A percentile compares a stretch with the other conserved stretches of the same genome.
Evolutionary conservation across 768 basidiomycete genomes (phyloP).

Genomic region (Trametopsis cervina): DNA sequence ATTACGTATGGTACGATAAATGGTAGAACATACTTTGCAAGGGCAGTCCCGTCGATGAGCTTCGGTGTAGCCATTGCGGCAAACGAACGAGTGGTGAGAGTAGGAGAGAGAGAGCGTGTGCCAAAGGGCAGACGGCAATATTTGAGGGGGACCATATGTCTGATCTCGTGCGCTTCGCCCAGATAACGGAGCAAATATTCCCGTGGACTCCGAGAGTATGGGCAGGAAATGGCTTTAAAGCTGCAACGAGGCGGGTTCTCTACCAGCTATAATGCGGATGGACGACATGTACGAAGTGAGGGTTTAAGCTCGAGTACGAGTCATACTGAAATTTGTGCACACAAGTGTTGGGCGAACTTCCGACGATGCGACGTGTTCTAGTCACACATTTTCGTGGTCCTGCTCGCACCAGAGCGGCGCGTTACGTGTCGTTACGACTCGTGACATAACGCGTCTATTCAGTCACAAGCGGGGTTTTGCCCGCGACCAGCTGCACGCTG

Average conservation of each 20-base stretch:
- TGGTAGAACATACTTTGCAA: slow-evolving; percentile 64
- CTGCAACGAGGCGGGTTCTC: too few species aligned
- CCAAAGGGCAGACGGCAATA: not conserved
- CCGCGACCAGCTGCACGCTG: too few species aligned
- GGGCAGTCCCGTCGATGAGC: slow-evolving; percentile 75
- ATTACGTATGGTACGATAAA: slow-evolving; percentile 4
- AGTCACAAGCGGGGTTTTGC: not conserved
- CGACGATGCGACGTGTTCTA: too few species aligned
- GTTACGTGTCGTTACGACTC: not conserved
- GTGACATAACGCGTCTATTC: not conserved
- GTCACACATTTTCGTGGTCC: not conserved
- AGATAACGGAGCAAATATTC: slow-evolving; percentile 10
- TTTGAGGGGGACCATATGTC: slow-evolving; percentile 8
- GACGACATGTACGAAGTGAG: too few species aligned
- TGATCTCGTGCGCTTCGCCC: slow-evolving; percentile 11
- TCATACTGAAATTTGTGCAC: too few species aligned
- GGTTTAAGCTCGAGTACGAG: too few species aligned
- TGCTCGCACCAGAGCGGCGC: not conserved
- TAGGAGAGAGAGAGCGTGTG: slow-evolving; percentile 12
- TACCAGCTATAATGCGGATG: too few species aligned
- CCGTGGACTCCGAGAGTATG: slow-evolving; percentile 2
- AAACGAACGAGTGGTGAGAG: slow-evolving; percentile 11
- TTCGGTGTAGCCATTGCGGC: slow-evolving; percentile 31
- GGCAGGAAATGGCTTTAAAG: too few species aligned
- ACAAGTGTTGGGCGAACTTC: too few species aligned